These are phyloP conservation scores for Fusarium sp. DNA, from an alignment of 2,329 filamentous ascomycete genomes.

Conservation along the genomic window DNA sequence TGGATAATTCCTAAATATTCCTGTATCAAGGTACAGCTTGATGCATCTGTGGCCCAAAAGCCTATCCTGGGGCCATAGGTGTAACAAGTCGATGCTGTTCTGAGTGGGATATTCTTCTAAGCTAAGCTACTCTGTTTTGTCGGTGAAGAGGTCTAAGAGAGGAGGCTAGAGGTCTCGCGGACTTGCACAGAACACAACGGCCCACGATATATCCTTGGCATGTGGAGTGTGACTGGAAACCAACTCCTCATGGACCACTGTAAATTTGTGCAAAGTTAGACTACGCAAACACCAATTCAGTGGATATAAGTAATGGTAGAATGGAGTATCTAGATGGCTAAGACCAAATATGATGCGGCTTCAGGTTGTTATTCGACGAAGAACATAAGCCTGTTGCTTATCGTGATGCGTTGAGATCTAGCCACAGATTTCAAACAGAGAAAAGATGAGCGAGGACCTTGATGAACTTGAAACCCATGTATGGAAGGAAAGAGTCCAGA, in stretches of 20 bases:
- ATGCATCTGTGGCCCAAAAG: neutral
- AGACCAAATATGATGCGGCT: too few relatives aligned
- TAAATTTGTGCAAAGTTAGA: neutral
- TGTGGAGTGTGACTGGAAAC: neutral
- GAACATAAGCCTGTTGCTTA: neutral
- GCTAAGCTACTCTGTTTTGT: too few relatives aligned
- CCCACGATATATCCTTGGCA: neutral
- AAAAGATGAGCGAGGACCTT: rapidly evolving
- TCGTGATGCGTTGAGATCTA: too few relatives aligned
- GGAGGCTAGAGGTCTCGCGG: neutral
- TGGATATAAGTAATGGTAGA: rapidly evolving
- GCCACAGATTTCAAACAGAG: too few relatives aligned
- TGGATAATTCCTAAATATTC: too few relatives aligned
- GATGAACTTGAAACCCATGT: rapidly evolving
- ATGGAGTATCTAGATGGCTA: neutral
- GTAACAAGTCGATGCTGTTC: too few relatives aligned
- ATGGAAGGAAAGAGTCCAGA: rapidly evolving
- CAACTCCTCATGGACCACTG: neutral
- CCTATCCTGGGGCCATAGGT: too few relatives aligned
- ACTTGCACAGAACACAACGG: neutral
- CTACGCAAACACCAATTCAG: too few relatives aligned
- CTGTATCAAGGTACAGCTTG: neutral
- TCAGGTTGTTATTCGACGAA: neutral
- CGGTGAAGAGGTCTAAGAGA: neutral
- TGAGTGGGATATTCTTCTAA: rapidly evolving